A percentile compares a stretch with the other conserved stretches of the same genome.
These are phyloP conservation scores for Kurtzmaniella quercitrusa DNA, from an alignment of 1,139 yeast species.

Conservation along the genomic window DNA sequence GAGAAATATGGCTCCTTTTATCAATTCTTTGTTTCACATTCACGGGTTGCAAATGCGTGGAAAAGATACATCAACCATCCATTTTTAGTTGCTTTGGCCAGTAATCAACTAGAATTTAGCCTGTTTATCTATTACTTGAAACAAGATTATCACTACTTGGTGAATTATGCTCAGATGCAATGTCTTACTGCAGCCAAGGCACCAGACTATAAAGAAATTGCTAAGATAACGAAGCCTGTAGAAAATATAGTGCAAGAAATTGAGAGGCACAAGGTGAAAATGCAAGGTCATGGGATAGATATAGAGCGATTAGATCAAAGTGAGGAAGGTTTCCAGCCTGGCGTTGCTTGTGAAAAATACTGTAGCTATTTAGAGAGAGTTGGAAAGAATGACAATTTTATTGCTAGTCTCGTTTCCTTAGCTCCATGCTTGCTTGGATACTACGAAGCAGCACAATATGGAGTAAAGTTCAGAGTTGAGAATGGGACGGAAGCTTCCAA, in stretches of 20 bases:
- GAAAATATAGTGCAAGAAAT: constrained; percentile 53
- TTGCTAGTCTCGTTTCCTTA: constrained; percentile 62
- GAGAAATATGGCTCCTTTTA: constrained; percentile 23
- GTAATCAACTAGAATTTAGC: constrained; percentile 44
- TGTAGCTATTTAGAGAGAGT: constrained; percentile 55
- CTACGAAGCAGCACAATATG: constrained; percentile 44
- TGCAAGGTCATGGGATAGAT: constrained; percentile 44
- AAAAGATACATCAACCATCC: constrained; percentile 54
- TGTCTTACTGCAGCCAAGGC: constrained; percentile 63
- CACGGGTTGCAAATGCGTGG: constrained; percentile 56
- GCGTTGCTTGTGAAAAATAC: constrained; percentile 55
- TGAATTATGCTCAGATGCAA: constrained; percentile 68
- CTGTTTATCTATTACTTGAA: constrained; percentile 56
- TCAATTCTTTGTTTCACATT: constrained; percentile 53
- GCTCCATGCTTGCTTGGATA: constrained; percentile 81
- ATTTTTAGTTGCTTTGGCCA: constrained; percentile 53
- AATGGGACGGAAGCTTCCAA: constrained; percentile 14
- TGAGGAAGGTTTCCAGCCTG: constrained; percentile 41
- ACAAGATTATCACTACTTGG: constrained; percentile 70
- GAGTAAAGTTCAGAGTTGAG: constrained; percentile 8
- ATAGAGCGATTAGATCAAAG: constrained; percentile 39
- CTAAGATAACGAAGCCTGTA: constrained; percentile 49
- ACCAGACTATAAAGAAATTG: constrained; percentile 49
- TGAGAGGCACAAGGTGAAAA: constrained; percentile 49
- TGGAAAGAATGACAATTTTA: constrained; percentile 53